Evolutionary conservation across 164 flowering plant genomes (phyloP).

Genomic region (Litsea cubeba): DNA sequence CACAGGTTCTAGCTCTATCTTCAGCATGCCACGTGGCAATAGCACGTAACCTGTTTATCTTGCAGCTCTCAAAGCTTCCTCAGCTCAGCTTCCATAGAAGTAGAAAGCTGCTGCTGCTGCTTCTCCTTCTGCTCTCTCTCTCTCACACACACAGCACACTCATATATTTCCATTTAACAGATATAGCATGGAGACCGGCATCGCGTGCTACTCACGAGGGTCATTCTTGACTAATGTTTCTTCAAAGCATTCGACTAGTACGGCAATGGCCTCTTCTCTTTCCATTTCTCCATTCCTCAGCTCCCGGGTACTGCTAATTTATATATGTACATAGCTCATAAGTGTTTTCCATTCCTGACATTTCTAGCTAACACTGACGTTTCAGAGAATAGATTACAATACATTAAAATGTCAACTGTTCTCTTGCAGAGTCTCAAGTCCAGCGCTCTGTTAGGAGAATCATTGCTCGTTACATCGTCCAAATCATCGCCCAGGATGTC

Average conservation of each 20-base stretch:
- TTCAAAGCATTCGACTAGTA: slow-evolving; percentile 42
- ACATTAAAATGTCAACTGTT: neutral
- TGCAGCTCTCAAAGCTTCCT: neutral
- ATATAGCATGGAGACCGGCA: slow-evolving; percentile 62
- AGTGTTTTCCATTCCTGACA: neutral
- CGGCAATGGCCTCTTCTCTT: slow-evolving; percentile 38
- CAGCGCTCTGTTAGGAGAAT: slow-evolving; percentile 73
- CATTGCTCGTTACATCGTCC: slow-evolving; percentile 36
- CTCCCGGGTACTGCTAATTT: slow-evolving; percentile 36
- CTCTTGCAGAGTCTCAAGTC: slow-evolving; percentile 58
- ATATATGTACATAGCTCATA: neutral
- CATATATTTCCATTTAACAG: neutral
- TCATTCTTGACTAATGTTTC: slow-evolving; percentile 28
- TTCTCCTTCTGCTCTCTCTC: neutral
- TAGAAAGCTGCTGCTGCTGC: too few species aligned
- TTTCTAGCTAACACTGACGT: neutral
- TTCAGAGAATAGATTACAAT: neutral
- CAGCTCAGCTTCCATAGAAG: neutral
- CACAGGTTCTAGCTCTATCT: neutral
- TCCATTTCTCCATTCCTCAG: slow-evolving; percentile 45
- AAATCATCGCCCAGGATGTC: slow-evolving; percentile 46
- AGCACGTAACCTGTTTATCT: neutral
- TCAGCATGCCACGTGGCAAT: neutral
- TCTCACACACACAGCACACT: fast-evolving
- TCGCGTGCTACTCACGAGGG: slow-evolving; percentile 62